phyloP scores from a whole-genome alignment of 2,329 filamentous ascomycete genomes.

The Talaromyces amestolkiae region DNA sequence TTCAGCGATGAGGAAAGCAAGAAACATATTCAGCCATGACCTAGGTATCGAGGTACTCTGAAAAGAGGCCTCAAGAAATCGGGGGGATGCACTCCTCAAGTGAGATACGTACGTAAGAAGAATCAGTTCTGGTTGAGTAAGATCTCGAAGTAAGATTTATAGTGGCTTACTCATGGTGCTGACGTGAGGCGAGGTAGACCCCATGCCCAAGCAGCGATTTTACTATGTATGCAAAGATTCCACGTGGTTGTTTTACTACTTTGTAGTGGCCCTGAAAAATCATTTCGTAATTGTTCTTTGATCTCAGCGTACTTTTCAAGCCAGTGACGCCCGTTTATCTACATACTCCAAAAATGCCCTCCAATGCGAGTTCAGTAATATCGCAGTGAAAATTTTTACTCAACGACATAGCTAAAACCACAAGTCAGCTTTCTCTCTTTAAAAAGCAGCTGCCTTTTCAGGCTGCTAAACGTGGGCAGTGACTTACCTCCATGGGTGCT shows the following conservation, averaged over 20 bases:
- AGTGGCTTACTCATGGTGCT: not conserved
- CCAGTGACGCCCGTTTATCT: not conserved
- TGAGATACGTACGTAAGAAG: not conserved
- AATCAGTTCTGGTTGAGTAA: not conserved
- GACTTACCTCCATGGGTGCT: slow-evolving; percentile 82
- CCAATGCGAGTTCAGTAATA: not conserved
- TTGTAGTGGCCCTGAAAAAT: not conserved
- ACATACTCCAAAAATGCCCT: not conserved
- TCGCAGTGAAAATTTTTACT: not conserved
- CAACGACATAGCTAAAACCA: not conserved
- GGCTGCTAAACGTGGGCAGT: not conserved
- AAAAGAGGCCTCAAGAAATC: not conserved
- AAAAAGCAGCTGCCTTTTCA: not conserved
- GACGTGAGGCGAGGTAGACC: not conserved
- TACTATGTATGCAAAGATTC: not conserved
- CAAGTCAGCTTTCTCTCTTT: not conserved
- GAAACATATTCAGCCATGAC: not conserved
- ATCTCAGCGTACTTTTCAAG: not conserved
- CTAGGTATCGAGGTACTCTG: not conserved
- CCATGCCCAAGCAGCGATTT: not conserved
- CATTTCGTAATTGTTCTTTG: not conserved
- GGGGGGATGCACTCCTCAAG: not conserved
- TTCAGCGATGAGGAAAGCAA: not conserved
- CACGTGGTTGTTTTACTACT: not conserved
- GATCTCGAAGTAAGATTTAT: not conserved